Percentiles rank a stretch among this genome's conserved stretches.
These are phyloP conservation scores for Elaeis oleifera DNA, from an alignment of 202 grass and related monocot species.

Conservation along the genomic window DNA sequence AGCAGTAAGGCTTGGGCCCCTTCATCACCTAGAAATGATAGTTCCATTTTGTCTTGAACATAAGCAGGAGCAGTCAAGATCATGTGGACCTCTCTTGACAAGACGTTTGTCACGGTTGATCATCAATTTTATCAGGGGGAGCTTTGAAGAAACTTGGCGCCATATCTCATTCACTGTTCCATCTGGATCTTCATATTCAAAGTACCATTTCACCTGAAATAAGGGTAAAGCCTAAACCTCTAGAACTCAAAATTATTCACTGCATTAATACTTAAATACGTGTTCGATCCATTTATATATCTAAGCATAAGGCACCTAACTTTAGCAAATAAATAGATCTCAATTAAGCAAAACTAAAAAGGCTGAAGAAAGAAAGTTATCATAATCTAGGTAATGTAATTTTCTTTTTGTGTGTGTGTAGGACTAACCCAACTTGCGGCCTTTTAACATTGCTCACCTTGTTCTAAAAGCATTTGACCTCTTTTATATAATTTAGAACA, in stretches of 20 bases:
- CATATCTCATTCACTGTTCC: slow-evolving; percentile 88
- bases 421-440: neutral
- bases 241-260: neutral
- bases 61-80: slow-evolving; percentile 68
- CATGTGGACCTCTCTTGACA: slow-evolving; percentile 35
- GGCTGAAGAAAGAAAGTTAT: neutral
- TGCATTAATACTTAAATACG: neutral
- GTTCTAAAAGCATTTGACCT: too few relatives aligned
- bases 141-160: slow-evolving; percentile 85
- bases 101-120: slow-evolving; percentile 76
- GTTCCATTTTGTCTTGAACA: slow-evolving; percentile 39
- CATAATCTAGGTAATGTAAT: neutral
- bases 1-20: neutral
- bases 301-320: neutral
- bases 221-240: too few relatives aligned
- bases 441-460: neutral
- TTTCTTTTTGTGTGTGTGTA: neutral
- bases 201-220: slow-evolving; percentile 68
- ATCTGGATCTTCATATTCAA: slow-evolving; percentile 73
- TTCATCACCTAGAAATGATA: slow-evolving; percentile 22
- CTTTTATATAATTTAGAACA: too few relatives aligned
- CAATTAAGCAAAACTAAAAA: neutral
- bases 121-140: slow-evolving; percentile 71
- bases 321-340: neutral
- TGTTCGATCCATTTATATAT: neutral